phyloP scores from a whole-genome alignment of 192 early-diverging fungal species.

The Fimicolochytrium jonesii region DNA sequence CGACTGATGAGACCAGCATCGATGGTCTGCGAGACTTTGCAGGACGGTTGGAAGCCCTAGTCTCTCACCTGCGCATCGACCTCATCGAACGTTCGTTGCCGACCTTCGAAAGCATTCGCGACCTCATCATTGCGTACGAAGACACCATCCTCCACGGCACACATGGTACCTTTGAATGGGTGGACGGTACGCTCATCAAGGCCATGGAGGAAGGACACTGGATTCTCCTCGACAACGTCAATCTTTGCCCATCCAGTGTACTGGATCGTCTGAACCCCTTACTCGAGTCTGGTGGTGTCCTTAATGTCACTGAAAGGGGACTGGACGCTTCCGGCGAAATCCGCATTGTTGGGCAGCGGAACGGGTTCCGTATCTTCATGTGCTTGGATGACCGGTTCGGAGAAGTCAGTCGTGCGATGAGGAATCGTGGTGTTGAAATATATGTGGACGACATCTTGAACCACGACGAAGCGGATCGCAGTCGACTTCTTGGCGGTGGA shows the following conservation, averaged over 20 bases:
- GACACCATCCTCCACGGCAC: slow-evolving; percentile 18
- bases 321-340: slow-evolving; percentile 66
- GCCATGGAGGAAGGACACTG: slow-evolving; percentile 88
- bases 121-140: slow-evolving; percentile 5
- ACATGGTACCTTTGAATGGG: slow-evolving; percentile 91
- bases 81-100: not conserved
- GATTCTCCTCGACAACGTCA: slow-evolving; percentile 94
- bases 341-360: slow-evolving; percentile 74
- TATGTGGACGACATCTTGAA: slow-evolving; percentile 44
- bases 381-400: slow-evolving; percentile 88
- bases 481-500: not conserved
- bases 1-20: not conserved
- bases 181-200: slow-evolving; percentile 87
- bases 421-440: slow-evolving; percentile 96
- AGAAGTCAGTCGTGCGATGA: slow-evolving; percentile 94
- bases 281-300: slow-evolving; percentile 80
- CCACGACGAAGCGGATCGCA: not conserved
- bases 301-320: slow-evolving; percentile 90
- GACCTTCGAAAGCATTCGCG: not conserved
- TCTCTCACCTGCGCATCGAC: not conserved
- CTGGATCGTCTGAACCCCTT: slow-evolving; percentile 93
- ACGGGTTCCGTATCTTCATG: slow-evolving; percentile 94
- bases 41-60: slow-evolving; percentile 3
- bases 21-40: not conserved
- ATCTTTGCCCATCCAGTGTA: slow-evolving; percentile 90